These are phyloP conservation scores for Claviceps capensis DNA, from an alignment of 2,329 filamentous ascomycete genomes.

Conservation along the genomic window DNA sequence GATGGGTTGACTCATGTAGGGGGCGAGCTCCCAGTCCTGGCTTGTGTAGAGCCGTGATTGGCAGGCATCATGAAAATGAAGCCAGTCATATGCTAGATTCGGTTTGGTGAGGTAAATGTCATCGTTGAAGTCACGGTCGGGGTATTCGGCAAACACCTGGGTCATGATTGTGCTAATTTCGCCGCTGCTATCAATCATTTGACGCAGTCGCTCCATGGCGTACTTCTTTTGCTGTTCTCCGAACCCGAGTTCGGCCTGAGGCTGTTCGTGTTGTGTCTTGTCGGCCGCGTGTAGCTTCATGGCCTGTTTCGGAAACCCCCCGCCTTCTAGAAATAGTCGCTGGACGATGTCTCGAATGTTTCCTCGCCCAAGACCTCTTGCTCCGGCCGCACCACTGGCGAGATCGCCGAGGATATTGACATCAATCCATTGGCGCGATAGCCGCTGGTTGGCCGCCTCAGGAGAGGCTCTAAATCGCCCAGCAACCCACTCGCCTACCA, in stretches of 20 bases:
- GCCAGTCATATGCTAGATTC: conserved; percentile 79
- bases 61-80: conserved; percentile 80
- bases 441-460: conserved; percentile 24
- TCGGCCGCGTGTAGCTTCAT: conserved; percentile 27
- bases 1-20: conserved; percentile 76
- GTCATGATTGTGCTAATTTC: conserved; percentile 67
- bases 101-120: conserved; percentile 86
- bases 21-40: conserved; percentile 84
- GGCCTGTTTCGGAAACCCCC: conserved; percentile 55
- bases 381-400: conserved; percentile 55
- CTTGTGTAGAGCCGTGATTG: conserved; percentile 65
- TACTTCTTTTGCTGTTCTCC: conserved; percentile 59
- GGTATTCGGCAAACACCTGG: conserved; percentile 78
- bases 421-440: conserved; percentile 69
- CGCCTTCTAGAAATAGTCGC: conserved; percentile 67
- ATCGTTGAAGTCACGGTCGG: conserved; percentile 80
- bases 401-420: conserved; percentile 55
- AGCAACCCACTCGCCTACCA: conserved; percentile 78
- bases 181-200: conserved; percentile 68
- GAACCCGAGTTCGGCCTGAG: conserved; percentile 51
- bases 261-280: conserved; percentile 37
- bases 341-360: conserved; percentile 61
- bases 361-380: conserved; percentile 58
- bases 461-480: conserved; percentile 46
- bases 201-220: conserved; percentile 55